Base-by-base conservation (phyloP, 192 early-diverging fungal genomes). In the Geranomyces michiganensis region DNA sequence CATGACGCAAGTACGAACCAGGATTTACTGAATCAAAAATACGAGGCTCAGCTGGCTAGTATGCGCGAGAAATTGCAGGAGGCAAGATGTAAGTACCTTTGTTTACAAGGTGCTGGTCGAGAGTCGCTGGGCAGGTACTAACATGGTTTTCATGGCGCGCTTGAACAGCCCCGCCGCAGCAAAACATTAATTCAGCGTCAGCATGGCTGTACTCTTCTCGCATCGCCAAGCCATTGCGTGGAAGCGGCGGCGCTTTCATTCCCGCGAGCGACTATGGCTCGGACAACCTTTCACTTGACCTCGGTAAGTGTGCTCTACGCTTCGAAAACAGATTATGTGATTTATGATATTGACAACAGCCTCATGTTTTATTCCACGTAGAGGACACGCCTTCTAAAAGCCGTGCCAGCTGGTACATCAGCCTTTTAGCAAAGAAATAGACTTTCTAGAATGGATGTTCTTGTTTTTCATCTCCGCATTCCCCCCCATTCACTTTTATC, bases 221-320 rank as follows among this genome's bases (percentile, higher is more conserved):
- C 44, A 93, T 98, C 58, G 93, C 94, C 66, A 96, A 96, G 83
- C 96, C 94, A 60, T 76, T 98, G 70, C 88, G 94, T 51, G 96
- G 96, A 45, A 92, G 94, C 36, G 91, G 85, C 64, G 76, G 58
- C 49, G 43, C 47, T 12, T 48, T 71, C 29, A 61, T 78, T 22
- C 67, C 82, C 27, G 79, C 55, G 13, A 32, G 78, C n/a, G 81
- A 82, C 44, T 73, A 72, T 27, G 68, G 17, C 14, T 21, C 61
- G 60, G 17, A 22, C 31, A 62, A 26, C 24, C 46, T 64, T 43
- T 22, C 13, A 13, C 0, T 73, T 31, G 56, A 24, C 24, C 26
- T 27, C 1, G 48, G 22, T 60, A 27, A 24, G 51, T n/a, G n/a
- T n/a, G n/a, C n/a, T n/a, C n/a, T n/a, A n/a, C n/a, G n/a, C n/a